Evolutionary conservation across 2,329 filamentous ascomycete species (phyloP).

Genomic region (Fusarium albidum): DNA sequence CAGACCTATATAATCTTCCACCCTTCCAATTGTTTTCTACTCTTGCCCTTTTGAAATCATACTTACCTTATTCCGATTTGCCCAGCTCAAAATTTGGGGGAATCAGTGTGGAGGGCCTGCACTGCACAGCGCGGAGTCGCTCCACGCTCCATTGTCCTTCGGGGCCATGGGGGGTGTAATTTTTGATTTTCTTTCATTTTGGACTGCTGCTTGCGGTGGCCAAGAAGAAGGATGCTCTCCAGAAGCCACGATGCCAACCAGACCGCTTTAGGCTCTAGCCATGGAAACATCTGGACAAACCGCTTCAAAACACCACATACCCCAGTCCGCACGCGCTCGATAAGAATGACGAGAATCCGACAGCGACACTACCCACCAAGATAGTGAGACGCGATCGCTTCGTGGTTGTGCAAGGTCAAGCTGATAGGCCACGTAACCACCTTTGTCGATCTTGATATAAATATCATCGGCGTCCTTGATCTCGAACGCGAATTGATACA

Average conservation of each 20-base stretch:
- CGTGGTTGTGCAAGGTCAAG: too few species aligned
- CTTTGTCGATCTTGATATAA: conserved; percentile 25
- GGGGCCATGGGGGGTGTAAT: conserved; percentile 60
- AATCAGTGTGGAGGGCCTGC: conserved; percentile 56
- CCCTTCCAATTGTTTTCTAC: not conserved
- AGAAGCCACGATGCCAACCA: not conserved
- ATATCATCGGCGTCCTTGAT: conserved; percentile 23
- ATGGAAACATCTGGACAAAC: not conserved
- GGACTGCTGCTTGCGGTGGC: conserved; percentile 46
- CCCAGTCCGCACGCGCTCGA: too few species aligned
- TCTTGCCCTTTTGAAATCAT: conserved; percentile 48
- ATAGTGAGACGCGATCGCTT: conserved; percentile 24
- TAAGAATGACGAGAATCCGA: not conserved
- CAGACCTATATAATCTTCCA: conserved; percentile 26
- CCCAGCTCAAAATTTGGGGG: conserved; percentile 54
- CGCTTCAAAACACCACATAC: too few species aligned
- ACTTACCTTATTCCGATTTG: conserved; percentile 59
- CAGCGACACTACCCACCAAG: not conserved
- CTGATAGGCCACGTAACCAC: too few species aligned
- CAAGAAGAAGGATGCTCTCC: conserved; percentile 52
- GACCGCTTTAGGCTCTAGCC: not conserved
- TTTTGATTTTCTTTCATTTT: conserved; percentile 61
- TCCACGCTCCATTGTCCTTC: conserved; percentile 59
- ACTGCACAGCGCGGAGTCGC: conserved; percentile 62
- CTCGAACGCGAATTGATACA: conserved; percentile 27